A percentile compares a stretch with the other conserved stretches of the same genome.
These are phyloP conservation scores for Haplographium delicatum DNA, from an alignment of 495 filamentous ascomycete genomes.

Conservation along the genomic window DNA sequence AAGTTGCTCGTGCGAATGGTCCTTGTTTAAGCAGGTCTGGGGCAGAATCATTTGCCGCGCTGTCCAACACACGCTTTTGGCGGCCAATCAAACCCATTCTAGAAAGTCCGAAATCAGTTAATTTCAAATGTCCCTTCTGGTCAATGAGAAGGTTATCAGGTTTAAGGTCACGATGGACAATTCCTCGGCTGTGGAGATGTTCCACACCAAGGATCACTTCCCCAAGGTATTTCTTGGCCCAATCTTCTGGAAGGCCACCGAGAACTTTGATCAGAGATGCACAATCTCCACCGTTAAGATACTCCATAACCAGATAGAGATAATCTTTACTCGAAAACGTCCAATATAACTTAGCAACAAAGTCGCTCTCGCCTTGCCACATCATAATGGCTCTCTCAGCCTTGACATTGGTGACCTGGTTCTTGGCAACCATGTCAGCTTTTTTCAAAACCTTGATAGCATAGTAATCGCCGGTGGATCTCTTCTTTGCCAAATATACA, in stretches of 20 bases:
- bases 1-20: conserved; percentile 78
- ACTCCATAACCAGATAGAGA: conserved; percentile 98
- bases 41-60: conserved; percentile 66
- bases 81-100: conserved; percentile 96
- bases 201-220: conserved; percentile 95
- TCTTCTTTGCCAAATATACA: conserved; percentile 97
- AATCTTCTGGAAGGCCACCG: conserved; percentile 87
- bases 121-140: conserved; percentile 90
- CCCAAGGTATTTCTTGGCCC: conserved; percentile 93
- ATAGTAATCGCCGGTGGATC: conserved; percentile 95
- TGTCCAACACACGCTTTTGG: conserved; percentile 87
- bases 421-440: conserved; percentile 99
- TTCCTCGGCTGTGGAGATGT: conserved; percentile 88
- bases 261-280: conserved; percentile 93
- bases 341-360: conserved; percentile 98
- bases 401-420: conserved; percentile 98
- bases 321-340: conserved; percentile 99
- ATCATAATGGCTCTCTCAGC: conserved; percentile 99
- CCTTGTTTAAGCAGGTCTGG: conserved; percentile 91
- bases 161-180: conserved; percentile 95
- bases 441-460: conserved; percentile 98
- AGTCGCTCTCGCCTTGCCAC: conserved; percentile 99
- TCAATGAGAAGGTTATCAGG: conserved; percentile 97
- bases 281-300: conserved; percentile 95
- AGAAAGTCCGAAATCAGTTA: conserved; percentile 96